Percentiles rank a stretch among this genome's conserved stretches.
phyloP scores from a whole-genome alignment of 768 basidiomycete genomes.

The Rhodosporidiobolus sp. region DNA sequence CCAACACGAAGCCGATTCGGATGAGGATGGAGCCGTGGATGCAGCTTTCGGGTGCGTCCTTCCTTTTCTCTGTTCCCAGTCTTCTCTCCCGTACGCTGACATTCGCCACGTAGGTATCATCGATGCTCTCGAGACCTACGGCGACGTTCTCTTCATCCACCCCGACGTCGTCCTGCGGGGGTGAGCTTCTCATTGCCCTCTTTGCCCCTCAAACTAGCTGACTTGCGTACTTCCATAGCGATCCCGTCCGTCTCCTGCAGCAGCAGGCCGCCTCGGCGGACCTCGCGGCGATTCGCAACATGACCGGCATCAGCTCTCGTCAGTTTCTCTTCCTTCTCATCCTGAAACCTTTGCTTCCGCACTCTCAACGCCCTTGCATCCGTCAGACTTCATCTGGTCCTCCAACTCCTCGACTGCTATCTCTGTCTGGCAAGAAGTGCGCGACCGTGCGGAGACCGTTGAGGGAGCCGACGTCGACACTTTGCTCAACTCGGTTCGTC shows the following conservation, averaged over 20 bases:
- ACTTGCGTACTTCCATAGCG: neutral
- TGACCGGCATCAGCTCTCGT: neutral
- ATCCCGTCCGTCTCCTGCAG: neutral
- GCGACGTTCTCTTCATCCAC: constrained; percentile 1
- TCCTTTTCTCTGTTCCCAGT: neutral
- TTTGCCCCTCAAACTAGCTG: too few relatives aligned
- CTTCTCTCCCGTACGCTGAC: neutral
- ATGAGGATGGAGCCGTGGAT: neutral
- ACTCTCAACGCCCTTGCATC: too few relatives aligned
- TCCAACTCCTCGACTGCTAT: neutral
- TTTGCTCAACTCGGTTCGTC: neutral
- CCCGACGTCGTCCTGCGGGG: neutral
- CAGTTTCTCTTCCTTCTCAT: neutral
- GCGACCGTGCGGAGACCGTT: neutral
- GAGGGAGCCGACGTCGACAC: neutral
- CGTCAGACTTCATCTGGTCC: constrained; percentile 1
- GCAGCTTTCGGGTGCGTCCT: neutral
- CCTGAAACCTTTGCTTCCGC: neutral
- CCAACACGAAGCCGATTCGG: neutral
- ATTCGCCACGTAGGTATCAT: neutral
- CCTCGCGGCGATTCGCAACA: neutral
- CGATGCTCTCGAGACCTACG: neutral
- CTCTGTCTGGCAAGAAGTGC: neutral
- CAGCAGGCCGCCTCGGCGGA: neutral
- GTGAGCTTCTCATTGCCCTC: neutral